phyloP scores from a whole-genome alignment of 2,329 filamentous ascomycete species.

The Ophidiomyces ophidiicola region DNA sequence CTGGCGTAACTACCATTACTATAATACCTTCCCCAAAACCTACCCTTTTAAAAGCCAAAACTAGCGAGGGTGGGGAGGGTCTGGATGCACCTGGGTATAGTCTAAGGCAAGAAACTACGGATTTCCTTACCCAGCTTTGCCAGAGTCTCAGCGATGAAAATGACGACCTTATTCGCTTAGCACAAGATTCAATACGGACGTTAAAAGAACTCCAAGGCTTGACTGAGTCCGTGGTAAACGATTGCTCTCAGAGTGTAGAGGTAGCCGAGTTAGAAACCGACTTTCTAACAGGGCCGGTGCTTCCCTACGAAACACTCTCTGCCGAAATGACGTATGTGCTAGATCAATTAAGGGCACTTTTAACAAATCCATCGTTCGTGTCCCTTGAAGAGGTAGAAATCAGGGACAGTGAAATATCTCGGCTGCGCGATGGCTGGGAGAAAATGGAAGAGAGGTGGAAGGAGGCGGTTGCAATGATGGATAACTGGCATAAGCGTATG shows the following conservation, averaged over 20 bases:
- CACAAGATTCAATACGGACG: slow-evolving; percentile 58
- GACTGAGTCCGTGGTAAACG: slow-evolving; percentile 19
- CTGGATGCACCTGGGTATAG: slow-evolving; percentile 51
- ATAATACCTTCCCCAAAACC: slow-evolving; percentile 33
- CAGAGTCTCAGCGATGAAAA: slow-evolving; percentile 84
- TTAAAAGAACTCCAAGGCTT: slow-evolving; percentile 51
- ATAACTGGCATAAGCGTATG: slow-evolving; percentile 80
- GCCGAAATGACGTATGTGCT: slow-evolving; percentile 64
- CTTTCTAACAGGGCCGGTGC: slow-evolving; percentile 19
- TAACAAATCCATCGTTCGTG: slow-evolving; percentile 94
- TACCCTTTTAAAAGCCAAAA: slow-evolving; percentile 17
- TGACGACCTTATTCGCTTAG: slow-evolving; percentile 60
- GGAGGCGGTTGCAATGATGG: slow-evolving; percentile 81
- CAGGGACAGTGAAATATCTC: slow-evolving; percentile 80
- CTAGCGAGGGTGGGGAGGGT: slow-evolving; percentile 28
- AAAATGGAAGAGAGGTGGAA: slow-evolving; percentile 87
- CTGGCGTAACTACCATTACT: slow-evolving; percentile 38
- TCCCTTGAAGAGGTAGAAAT: slow-evolving; percentile 86
- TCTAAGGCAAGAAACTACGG: slow-evolving; percentile 74
- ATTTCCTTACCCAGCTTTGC: slow-evolving; percentile 75
- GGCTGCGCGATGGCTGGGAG: slow-evolving; percentile 75
- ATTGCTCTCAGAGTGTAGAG: slow-evolving; percentile 22
- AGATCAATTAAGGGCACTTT: slow-evolving; percentile 65
- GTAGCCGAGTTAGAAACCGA: slow-evolving; percentile 12
- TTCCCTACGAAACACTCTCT: slow-evolving; percentile 56